These are phyloP conservation scores for Fusarium graminum DNA, from an alignment of 2,329 filamentous ascomycete genomes.

Conservation along the genomic window DNA sequence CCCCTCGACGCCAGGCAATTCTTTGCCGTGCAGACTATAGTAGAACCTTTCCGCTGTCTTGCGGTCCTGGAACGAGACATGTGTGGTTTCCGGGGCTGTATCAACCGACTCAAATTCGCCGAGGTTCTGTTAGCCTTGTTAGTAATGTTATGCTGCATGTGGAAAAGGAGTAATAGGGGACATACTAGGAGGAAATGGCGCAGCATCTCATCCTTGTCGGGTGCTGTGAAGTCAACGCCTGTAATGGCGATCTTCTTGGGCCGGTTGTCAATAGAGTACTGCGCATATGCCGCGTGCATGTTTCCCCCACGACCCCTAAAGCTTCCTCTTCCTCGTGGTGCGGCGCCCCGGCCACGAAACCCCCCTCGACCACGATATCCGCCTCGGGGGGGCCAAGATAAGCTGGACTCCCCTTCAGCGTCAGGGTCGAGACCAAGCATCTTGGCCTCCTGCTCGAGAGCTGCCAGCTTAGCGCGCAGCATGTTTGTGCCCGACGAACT, in stretches of 20 bases:
- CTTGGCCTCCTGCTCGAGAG: constrained; percentile 79
- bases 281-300: constrained; percentile 68
- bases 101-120: constrained; percentile 73
- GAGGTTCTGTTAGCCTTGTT: constrained; percentile 61
- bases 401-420: constrained; percentile 57
- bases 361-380: constrained; percentile 52
- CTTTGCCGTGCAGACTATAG: constrained; percentile 67
- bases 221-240: constrained; percentile 72
- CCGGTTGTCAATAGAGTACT: constrained; percentile 80
- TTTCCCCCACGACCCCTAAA: constrained; percentile 59
- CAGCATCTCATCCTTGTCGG: constrained; percentile 75
- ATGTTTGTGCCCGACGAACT: constrained; percentile 68
- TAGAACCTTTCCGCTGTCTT: constrained; percentile 79
- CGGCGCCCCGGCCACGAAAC: constrained; percentile 43
- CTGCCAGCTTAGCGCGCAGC: constrained; percentile 78
- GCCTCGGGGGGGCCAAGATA: constrained; percentile 46
- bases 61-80: constrained; percentile 75
- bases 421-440: constrained; percentile 75
- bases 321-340: constrained; percentile 56
- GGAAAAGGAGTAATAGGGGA: constrained; percentile 17
- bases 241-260: constrained; percentile 75
- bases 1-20: constrained; percentile 72
- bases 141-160: background rate
- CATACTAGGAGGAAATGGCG: constrained; percentile 78
- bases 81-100: constrained; percentile 60